A percentile compares a stretch with the other conserved stretches of the same genome.
Evolutionary conservation across 75 land plant genomes (phyloP).

Genomic region (Cryptomeria japonica): DNA sequence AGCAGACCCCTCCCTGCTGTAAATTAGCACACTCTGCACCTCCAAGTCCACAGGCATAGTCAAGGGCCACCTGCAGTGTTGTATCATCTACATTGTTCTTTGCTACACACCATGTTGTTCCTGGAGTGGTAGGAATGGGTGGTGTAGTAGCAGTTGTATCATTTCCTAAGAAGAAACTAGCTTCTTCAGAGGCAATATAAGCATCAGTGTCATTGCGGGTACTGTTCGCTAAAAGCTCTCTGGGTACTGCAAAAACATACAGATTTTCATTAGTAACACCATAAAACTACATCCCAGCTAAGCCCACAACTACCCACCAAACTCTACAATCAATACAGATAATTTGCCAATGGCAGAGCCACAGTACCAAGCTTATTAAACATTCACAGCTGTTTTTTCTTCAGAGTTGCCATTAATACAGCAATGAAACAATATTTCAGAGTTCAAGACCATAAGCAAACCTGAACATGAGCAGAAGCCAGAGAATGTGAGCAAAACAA

Average conservation of each 20-base stretch:
- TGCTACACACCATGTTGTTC: constrained; percentile 58
- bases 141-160: neutral
- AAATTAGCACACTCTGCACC: constrained; percentile 69
- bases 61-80: constrained; percentile 72
- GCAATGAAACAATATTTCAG: neutral
- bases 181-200: neutral
- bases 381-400: neutral
- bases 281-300: neutral
- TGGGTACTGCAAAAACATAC: neutral
- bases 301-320: neutral
- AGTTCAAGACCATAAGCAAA: neutral
- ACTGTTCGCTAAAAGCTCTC: neutral
- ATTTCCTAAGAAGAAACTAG: constrained; percentile 9
- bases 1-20: constrained; percentile 67
- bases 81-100: constrained; percentile 27
- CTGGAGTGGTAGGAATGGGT: neutral
- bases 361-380: neutral
- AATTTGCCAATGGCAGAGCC: neutral
- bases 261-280: neutral
- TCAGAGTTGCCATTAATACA: neutral
- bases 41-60: constrained; percentile 85
- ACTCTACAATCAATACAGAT: neutral
- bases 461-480: neutral
- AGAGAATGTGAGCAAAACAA: neutral
- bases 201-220: neutral